A percentile compares a stretch with the other conserved stretches of the same genome.
Evolutionary conservation across 2,329 filamentous ascomycete genomes (phyloP).

Genomic region (Neocatenulostroma microsporum): DNA sequence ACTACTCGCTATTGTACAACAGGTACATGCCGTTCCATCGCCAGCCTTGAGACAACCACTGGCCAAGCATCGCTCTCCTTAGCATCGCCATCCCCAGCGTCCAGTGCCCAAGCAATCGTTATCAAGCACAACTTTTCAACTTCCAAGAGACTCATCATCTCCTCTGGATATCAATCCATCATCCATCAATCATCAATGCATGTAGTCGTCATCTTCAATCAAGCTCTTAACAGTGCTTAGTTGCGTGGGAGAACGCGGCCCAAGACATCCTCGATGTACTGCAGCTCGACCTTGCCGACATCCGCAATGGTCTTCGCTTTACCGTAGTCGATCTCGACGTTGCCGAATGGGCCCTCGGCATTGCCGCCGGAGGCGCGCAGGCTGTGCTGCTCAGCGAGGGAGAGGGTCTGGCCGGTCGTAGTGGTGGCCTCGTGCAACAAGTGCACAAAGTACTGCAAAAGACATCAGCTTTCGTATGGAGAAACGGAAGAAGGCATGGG

Average conservation of each 20-base stretch:
- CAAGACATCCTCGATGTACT: slow-evolving; percentile 18
- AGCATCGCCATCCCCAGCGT: neutral
- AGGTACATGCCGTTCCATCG: slow-evolving; percentile 1
- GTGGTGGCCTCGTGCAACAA: slow-evolving; percentile 21
- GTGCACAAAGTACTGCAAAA: slow-evolving; percentile 17
- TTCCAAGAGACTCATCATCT: neutral
- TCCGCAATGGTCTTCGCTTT: slow-evolving; percentile 16
- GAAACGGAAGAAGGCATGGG: neutral
- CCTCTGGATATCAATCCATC: too few species aligned
- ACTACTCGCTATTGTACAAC: slow-evolving; percentile 3
- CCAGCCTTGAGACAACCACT: too few species aligned
- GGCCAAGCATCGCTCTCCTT: too few species aligned
- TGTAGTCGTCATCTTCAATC: too few species aligned
- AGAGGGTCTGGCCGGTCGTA: slow-evolving; percentile 2
- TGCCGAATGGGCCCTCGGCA: slow-evolving; percentile 20
- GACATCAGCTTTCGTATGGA: slow-evolving; percentile 1
- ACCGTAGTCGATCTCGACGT: slow-evolving; percentile 21
- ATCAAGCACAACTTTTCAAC: neutral
- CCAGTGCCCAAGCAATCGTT: neutral
- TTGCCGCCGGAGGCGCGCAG: slow-evolving; percentile 9
- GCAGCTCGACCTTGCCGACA: slow-evolving; percentile 21
- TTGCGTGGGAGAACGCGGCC: slow-evolving; percentile 9
- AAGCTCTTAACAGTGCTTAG: too few species aligned
- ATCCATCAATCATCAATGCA: too few species aligned
- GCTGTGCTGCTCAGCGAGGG: slow-evolving; percentile 14